These are phyloP conservation scores for Wickerhamomyces sp. DNA, from an alignment of 1,139 yeast genomes.

Conservation along the genomic window DNA sequence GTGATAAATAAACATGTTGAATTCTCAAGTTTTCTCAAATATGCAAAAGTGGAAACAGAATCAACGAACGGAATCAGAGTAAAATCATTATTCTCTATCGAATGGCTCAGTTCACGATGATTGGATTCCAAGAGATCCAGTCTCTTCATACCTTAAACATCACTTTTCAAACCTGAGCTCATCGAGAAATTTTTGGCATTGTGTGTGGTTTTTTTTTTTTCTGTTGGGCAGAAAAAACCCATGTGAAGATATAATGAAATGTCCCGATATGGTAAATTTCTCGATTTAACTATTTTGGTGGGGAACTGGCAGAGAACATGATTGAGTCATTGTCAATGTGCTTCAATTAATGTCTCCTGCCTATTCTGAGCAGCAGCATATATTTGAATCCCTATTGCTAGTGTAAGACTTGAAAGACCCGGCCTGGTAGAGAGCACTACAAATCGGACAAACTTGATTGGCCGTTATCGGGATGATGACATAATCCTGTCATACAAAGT, in stretches of 20 bases:
- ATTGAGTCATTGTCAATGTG: too few species aligned
- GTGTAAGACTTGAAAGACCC: too few species aligned
- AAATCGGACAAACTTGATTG: not conserved
- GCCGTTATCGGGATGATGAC: not conserved
- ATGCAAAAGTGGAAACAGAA: not conserved
- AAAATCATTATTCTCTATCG: constrained; percentile 2
- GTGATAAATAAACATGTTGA: constrained; percentile 1
- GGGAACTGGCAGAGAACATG: too few species aligned
- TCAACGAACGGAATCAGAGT: not conserved
- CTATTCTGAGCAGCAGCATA: too few species aligned
- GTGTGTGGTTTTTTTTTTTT: too few species aligned
- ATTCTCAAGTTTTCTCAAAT: not conserved
- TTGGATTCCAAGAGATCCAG: constrained; percentile 1
- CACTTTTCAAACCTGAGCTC: not conserved
- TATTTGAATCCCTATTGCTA: too few species aligned
- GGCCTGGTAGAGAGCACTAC: not conserved
- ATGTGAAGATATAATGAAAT: too few species aligned
- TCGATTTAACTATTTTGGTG: too few species aligned
- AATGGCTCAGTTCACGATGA: not conserved
- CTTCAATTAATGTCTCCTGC: too few species aligned
- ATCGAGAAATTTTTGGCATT: not conserved
- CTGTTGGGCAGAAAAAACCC: not conserved
- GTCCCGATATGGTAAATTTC: too few species aligned
- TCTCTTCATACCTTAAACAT: not conserved
- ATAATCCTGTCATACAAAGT: not conserved